Percentiles rank a stretch among this genome's conserved stretches.
Evolutionary conservation across 2,329 filamentous ascomycete genomes (phyloP).

Genomic region (Cercospora canescens): DNA sequence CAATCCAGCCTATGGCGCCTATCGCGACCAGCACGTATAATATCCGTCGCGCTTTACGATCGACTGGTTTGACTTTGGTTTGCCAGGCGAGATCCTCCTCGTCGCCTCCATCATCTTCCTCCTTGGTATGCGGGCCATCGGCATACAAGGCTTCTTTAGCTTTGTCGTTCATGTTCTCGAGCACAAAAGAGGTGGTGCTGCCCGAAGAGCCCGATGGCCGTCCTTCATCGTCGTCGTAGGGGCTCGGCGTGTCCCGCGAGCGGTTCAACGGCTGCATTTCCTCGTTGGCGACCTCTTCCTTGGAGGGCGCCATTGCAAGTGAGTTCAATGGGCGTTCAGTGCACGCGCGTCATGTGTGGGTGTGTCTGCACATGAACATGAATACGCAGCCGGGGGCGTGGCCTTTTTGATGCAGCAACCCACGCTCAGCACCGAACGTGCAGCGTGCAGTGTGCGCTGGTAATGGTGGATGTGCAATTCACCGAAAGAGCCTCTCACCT

Average conservation of each 20-base stretch:
- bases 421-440: background rate
- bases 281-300: conserved; percentile 34
- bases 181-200: conserved; percentile 81
- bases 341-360: background rate
- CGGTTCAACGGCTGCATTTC: conserved; percentile 48
- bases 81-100: conserved; percentile 47
- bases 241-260: conserved; percentile 31
- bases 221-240: conserved; percentile 37
- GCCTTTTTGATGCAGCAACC: background rate
- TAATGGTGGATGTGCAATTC: background rate
- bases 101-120: conserved; percentile 48
- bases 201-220: conserved; percentile 65
- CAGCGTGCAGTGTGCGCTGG: background rate
- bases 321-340: background rate
- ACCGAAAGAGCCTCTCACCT: background rate
- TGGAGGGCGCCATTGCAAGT: conserved; percentile 1
- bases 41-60: conserved; percentile 63
- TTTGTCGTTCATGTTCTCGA: conserved; percentile 70
- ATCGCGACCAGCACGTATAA: conserved; percentile 62
- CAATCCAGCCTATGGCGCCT: conserved; percentile 67
- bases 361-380: too few relatives aligned
- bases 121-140: conserved; percentile 39
- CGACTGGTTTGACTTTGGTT: conserved; percentile 54
- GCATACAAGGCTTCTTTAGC: conserved; percentile 49
- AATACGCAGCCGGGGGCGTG: background rate